Percentiles rank a stretch among this genome's conserved stretches.
These are phyloP conservation scores for Castanea crenata DNA, from an alignment of 306 rosid species.

Conservation along the genomic window DNA sequence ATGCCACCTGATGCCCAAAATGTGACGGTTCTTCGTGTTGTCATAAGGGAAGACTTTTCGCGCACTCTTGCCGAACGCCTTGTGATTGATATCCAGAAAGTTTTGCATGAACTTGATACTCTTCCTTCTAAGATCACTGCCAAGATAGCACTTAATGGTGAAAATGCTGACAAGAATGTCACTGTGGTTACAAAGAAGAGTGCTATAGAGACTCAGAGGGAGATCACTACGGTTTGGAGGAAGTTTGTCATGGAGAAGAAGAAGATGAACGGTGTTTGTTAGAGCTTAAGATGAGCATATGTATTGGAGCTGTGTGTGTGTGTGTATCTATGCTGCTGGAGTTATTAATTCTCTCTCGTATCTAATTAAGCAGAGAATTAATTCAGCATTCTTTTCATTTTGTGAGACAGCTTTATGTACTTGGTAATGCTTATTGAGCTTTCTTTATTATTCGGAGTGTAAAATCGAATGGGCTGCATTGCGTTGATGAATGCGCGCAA, in stretches of 20 bases:
- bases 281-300: background rate
- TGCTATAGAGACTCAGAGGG: conserved; percentile 57
- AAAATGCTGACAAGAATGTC: conserved; percentile 14
- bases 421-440: background rate
- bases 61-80: conserved; percentile 91
- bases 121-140: conserved; percentile 48
- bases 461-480: background rate
- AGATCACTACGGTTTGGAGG: conserved; percentile 73
- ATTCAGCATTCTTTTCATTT: too few relatives aligned
- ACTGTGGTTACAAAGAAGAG: conserved; percentile 47
- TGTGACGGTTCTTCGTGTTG: conserved; percentile 79
- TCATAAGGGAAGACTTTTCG: conserved; percentile 85
- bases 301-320: background rate
- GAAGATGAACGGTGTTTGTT: conserved; percentile 72
- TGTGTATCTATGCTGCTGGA: too few relatives aligned
- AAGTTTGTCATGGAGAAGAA: conserved; percentile 74
- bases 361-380: background rate
- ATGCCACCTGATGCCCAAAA: conserved; percentile 91
- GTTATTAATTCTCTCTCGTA: background rate
- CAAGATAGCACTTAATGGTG: conserved; percentile 11
- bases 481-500: too few relatives aligned
- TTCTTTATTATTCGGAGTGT: background rate
- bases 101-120: conserved; percentile 68
- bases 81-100: conserved; percentile 56
- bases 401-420: background rate